These are phyloP conservation scores for Cyclocybe cylindracea DNA, from an alignment of 768 basidiomycete species.

Conservation along the genomic window DNA sequence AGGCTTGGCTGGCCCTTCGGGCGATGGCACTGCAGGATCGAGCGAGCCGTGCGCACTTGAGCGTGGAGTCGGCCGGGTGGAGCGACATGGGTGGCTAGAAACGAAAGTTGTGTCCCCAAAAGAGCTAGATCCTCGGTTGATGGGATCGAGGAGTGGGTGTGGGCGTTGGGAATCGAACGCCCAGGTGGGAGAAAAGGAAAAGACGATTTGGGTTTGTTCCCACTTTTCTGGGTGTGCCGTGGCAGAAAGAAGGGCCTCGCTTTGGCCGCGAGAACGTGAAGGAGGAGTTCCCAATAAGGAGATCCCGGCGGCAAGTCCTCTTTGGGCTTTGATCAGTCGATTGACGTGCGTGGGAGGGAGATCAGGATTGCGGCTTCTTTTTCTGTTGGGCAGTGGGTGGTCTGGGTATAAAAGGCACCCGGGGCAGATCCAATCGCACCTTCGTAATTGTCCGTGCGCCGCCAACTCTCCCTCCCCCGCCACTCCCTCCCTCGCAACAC, in stretches of 20 bases:
- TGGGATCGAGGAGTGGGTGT: no score
- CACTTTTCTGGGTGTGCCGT: no score
- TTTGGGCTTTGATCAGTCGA: not conserved
- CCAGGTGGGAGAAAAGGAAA: not conserved
- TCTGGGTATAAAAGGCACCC: not conserved
- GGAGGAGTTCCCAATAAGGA: constrained; percentile 8
- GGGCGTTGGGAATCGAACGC: no score
- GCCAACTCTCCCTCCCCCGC: not conserved
- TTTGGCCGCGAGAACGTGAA: not conserved
- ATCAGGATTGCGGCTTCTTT: constrained; percentile 1
- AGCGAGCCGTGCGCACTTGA: no score
- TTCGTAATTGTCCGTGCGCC: not conserved
- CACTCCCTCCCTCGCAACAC: not conserved
- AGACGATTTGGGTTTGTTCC: not conserved
- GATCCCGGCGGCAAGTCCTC: constrained; percentile 17
- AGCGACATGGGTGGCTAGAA: no score
- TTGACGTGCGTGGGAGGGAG: not conserved
- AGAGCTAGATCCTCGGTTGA: no score
- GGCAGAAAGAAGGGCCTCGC: constrained; percentile 28
- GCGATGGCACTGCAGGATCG: no score
- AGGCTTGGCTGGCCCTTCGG: no score
- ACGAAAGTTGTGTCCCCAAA: no score
- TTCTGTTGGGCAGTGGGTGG: not conserved
- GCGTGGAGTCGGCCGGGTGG: no score
- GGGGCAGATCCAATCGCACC: not conserved